phyloP scores from a whole-genome alignment of 2,329 filamentous ascomycete genomes.

The Elsinoe ampelina region DNA sequence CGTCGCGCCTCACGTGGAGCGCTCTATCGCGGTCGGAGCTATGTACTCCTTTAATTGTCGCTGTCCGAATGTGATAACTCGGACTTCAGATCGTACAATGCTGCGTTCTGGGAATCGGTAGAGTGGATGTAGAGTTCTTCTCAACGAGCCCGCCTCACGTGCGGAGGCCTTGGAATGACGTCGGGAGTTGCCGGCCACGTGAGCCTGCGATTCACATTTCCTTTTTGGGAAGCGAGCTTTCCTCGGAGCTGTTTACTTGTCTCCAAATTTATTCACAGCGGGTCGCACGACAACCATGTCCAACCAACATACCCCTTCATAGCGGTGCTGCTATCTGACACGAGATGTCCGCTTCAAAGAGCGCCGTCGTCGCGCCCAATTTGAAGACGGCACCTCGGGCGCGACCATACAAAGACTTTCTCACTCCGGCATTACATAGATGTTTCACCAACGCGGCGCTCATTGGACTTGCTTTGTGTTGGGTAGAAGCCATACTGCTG shows the following conservation, averaged over 20 bases:
- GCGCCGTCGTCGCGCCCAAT: background rate
- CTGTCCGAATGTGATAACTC: no score
- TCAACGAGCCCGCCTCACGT: background rate
- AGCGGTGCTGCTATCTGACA: background rate
- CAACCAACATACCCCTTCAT: no score
- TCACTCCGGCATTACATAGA: constrained; percentile 79
- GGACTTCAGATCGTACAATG: background rate
- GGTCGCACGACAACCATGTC: background rate
- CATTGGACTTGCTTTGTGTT: constrained; percentile 61
- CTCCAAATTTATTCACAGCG: background rate
- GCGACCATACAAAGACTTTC: constrained; percentile 75
- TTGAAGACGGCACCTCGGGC: constrained; percentile 32
- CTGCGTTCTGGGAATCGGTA: background rate
- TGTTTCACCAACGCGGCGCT: constrained; percentile 72
- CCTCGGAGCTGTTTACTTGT: constrained; percentile 10
- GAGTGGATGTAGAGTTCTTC: background rate
- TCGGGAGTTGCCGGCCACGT: constrained; percentile 12
- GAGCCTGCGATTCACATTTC: constrained; percentile 9
- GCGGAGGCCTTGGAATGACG: constrained; percentile 14
- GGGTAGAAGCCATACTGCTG: constrained; percentile 60
- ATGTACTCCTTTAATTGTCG: no score
- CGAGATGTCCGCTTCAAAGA: background rate
- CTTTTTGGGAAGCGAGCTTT: constrained; percentile 1
- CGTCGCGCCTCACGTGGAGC: background rate
- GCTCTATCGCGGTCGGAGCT: no score